Evolutionary conservation across 768 basidiomycete genomes (phyloP), one percentile per base, ranked within the genome.

Genomic region (Pseudohyphozyma bogoriensis): DNA sequence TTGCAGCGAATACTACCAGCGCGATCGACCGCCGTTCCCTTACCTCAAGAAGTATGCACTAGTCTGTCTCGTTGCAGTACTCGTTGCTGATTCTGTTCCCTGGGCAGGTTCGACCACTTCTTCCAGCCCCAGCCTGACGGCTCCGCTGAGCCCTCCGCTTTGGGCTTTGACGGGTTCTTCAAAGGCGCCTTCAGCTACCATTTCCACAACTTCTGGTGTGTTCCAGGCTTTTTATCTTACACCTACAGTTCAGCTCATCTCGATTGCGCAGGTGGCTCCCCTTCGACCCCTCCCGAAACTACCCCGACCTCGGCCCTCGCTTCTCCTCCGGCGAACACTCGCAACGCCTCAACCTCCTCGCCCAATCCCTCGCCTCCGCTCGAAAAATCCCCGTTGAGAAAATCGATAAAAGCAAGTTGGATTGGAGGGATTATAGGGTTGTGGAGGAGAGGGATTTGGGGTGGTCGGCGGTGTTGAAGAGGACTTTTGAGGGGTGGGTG

Each of bases 111-210:
- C 55, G 55, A 58, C 33, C 84, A 92, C 65, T 88, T 92, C 74
- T 92, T 92, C 73, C 83, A 87, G 59, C 87, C 87, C 0, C 88
- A 88, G 11, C 68, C 76, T 12, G 77, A 79, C 57, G 80, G 79
- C 50, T 84, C 85, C 65, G 90, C 87, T 2, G 86, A 85, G 15
- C 88, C 95, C 9, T 83, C 86, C 68, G 87, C 86, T 18, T 76
- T 89, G 20, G 93, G 95, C 9, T 87, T 96, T 66, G 85, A 91
- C 68, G 91, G 89, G 13, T 99, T 97, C 79, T 99, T 91, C 80
- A 83, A 82, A 60, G 95, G 93, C 8, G 88, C 93, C 4, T 96
- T 84, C 72, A 90, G 87, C 2, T 97, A 97, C 73, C 91, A 96
- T 73, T 95, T 86, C 76, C 92, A 96, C 72, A 92, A 91, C 72